phyloP scores from a whole-genome alignment of 306 rosid species.

The Quercus parvula region DNA sequence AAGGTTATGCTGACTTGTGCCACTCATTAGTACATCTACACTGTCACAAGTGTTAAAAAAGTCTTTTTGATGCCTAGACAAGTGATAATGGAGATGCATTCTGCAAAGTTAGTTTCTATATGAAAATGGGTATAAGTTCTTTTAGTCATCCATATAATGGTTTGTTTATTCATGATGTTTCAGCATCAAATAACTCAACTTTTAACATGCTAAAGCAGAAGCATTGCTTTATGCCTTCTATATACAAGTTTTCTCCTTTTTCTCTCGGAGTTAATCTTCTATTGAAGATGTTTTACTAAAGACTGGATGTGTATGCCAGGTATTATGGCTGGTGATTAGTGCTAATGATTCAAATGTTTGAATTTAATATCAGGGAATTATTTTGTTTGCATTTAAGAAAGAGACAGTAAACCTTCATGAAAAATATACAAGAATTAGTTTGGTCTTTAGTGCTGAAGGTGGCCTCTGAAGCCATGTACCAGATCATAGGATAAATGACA shows the following conservation, averaged over 20 bases:
- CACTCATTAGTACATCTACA: no score
- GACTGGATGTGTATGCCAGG: slow-evolving; percentile 1
- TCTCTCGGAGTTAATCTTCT: background rate
- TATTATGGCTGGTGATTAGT: background rate
- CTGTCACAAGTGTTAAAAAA: no score
- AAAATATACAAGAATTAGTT: background rate
- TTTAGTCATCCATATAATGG: background rate
- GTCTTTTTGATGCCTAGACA: no score
- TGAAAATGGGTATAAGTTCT: slow-evolving; percentile 3
- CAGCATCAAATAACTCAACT: slow-evolving; percentile 76
- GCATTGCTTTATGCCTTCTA: slow-evolving; percentile 65
- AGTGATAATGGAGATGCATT: no score
- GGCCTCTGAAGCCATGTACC: background rate
- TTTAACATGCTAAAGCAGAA: slow-evolving; percentile 82
- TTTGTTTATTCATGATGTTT: slow-evolving; percentile 14
- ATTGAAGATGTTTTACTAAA: background rate
- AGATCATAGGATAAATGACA: background rate
- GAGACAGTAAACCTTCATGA: background rate
- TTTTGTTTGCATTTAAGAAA: background rate
- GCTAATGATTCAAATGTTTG: background rate
- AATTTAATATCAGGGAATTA: background rate
- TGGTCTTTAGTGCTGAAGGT: background rate
- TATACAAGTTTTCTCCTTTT: slow-evolving; percentile 55
- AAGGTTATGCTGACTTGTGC: no score
- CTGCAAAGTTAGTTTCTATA: no score